Percentiles rank a stretch among this genome's conserved stretches.
Conservation (phyloP, 2,329 filamentous ascomycete genomes). For the Aspergillus clavatus region DNA sequence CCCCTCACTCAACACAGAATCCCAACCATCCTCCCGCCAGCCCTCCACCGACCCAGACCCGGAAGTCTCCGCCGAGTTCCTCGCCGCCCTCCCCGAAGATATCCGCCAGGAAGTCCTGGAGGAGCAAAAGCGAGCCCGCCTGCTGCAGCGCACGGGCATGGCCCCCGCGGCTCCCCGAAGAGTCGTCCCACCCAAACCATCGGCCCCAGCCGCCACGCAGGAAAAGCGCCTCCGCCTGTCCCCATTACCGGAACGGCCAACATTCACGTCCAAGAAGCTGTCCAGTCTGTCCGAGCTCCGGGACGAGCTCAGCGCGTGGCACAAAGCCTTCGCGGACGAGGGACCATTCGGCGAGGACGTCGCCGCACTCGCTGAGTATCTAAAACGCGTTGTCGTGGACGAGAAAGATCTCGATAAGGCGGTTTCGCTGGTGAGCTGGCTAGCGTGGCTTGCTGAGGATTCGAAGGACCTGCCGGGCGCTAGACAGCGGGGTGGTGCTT, state of each 20-base stretch:
- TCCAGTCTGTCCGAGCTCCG: slow-evolving; percentile 60
- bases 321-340: slow-evolving; percentile 63
- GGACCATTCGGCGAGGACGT: slow-evolving; percentile 79
- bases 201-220: slow-evolving; percentile 8
- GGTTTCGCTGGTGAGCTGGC: slow-evolving; percentile 64
- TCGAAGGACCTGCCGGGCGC: slow-evolving; percentile 30
- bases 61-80: slow-evolving; percentile 63
- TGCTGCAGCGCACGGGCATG: slow-evolving; percentile 54
- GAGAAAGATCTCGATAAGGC: slow-evolving; percentile 77
- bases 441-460: slow-evolving; percentile 39
- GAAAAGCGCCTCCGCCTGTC: slow-evolving; percentile 38
- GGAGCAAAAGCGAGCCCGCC: slow-evolving; percentile 61
- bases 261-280: slow-evolving; percentile 58
- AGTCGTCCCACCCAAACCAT: slow-evolving; percentile 17
- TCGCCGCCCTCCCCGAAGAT: slow-evolving; percentile 77
- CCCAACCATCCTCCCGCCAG: slow-evolving; percentile 15
- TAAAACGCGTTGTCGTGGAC: slow-evolving; percentile 65
- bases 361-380: slow-evolving; percentile 66
- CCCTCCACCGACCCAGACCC: slow-evolving; percentile 25
- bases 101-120: slow-evolving; percentile 72
- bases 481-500: slow-evolving; percentile 17
- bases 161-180: slow-evolving; percentile 33
- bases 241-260: slow-evolving; percentile 50
- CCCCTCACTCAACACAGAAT: slow-evolving; percentile 10
- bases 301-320: slow-evolving; percentile 71